A percentile compares a stretch with the other conserved stretches of the same genome.
These are phyloP conservation scores for Tricholoma furcatifolium DNA, from an alignment of 768 basidiomycete species.

Conservation along the genomic window DNA sequence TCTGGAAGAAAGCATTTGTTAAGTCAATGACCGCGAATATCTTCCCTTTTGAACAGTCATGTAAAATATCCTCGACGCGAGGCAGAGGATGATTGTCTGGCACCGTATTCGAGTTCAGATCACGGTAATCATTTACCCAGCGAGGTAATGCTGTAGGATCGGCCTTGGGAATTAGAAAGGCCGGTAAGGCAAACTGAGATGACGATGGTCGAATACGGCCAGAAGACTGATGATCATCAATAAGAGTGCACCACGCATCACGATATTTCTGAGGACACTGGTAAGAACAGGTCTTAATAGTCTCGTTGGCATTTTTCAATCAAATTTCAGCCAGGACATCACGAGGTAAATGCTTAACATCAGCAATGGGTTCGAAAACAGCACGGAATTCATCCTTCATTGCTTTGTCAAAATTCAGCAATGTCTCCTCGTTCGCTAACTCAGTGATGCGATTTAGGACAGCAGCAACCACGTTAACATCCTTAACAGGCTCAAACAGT, in stretches of 20 bases:
- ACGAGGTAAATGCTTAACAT: too few relatives aligned
- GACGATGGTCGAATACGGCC: slow-evolving; percentile 30
- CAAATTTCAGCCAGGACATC: too few relatives aligned
- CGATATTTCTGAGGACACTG: slow-evolving; percentile 31
- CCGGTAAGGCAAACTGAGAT: slow-evolving; percentile 29
- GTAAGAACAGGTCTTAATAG: slow-evolving; percentile 24
- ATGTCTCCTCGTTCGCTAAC: too few relatives aligned
- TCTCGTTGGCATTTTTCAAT: slow-evolving; percentile 24
- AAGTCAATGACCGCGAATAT: slow-evolving; percentile 34
- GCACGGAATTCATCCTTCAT: too few relatives aligned
- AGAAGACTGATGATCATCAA: slow-evolving; percentile 31
- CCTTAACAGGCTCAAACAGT: too few relatives aligned
- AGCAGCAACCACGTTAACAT: too few relatives aligned
- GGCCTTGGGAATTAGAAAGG: slow-evolving; percentile 40
- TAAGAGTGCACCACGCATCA: slow-evolving; percentile 28
- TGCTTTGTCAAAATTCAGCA: too few relatives aligned
- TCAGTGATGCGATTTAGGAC: too few relatives aligned
- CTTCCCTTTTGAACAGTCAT: too few relatives aligned
- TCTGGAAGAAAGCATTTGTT: slow-evolving; percentile 39
- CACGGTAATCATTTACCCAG: slow-evolving; percentile 35
- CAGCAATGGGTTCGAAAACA: too few relatives aligned
- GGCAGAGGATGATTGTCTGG: slow-evolving; percentile 25
- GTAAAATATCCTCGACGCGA: too few relatives aligned
- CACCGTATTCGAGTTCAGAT: slow-evolving; percentile 30
- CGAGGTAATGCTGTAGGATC: slow-evolving; percentile 31